Base-by-base conservation (phyloP, 73 alveolate species). In the Symbiodinium pilosum region DNA sequence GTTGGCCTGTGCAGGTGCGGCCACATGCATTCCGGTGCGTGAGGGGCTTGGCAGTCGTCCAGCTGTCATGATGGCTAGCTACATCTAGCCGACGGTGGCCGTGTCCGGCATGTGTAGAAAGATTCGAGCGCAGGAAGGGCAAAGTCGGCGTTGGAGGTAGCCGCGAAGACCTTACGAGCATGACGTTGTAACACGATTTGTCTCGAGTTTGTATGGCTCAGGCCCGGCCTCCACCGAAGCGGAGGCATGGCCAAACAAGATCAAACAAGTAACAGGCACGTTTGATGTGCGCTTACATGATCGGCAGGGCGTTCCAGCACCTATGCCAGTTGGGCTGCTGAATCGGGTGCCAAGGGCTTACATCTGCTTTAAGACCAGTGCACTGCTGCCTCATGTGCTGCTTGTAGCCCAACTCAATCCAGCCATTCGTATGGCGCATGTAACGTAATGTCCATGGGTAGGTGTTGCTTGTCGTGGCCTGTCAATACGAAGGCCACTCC, bases 301-400 rank as follows among this genome's bases (percentile, higher is more conserved):
- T 32, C 18, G 64, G 32, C 86, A 89, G 95, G 95, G 95, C 87
- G 43, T 89, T 68, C 95, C 95, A 30, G 75, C 95, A 59, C 95
- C 95, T 2, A 89, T 89, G 95, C 95, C 95, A n/a, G 95, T 68
- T 44, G 95, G 95, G 52, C 73, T 89, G 64, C 95, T 89, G 73
- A 89, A 89, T 64, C 83, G 95, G 36, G 95, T 89, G 87, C 75
- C 75, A 18, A n/a, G 18, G n/a, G 43, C 93, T 84, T 16, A 84
- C n/a, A n/a, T n/a, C n/a, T n/a, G n/a, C n/a, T n/a, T n/a, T n/a
- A n/a, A n/a, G n/a, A n/a, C n/a, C n/a, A n/a, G n/a, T n/a, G n/a
- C n/a, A n/a, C n/a, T n/a, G n/a, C n/a, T n/a, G n/a, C n/a, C n/a
- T n/a, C n/a, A n/a, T n/a, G n/a, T n/a, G n/a, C n/a, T n/a, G n/a